Evolutionary conservation across 805 yeast genomes (phyloP).

Genomic region (Jamesozyma hellenica): DNA sequence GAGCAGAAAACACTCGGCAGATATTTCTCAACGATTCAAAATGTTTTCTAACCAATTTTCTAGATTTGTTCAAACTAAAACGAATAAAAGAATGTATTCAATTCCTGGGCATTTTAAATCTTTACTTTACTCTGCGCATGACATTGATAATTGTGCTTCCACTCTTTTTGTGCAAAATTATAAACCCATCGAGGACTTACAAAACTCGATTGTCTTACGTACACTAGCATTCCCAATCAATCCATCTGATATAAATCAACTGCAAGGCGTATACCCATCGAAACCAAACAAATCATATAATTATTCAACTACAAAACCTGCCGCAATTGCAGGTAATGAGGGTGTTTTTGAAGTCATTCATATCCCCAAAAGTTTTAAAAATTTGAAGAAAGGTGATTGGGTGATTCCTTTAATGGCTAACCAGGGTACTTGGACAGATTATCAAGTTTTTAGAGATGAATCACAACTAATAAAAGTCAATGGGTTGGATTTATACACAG

Average conservation of each 20-base stretch:
- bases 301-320: slow-evolving; percentile 51
- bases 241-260: slow-evolving; percentile 82
- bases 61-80: neutral
- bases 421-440: slow-evolving; percentile 85
- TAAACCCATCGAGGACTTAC: slow-evolving; percentile 19
- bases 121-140: slow-evolving; percentile 23
- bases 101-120: slow-evolving; percentile 23
- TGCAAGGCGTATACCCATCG: slow-evolving; percentile 78
- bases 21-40: too few relatives aligned
- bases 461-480: slow-evolving; percentile 46
- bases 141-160: slow-evolving; percentile 22
- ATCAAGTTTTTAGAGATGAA: slow-evolving; percentile 51
- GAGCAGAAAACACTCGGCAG: too few relatives aligned
- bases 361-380: slow-evolving; percentile 36
- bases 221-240: slow-evolving; percentile 77
- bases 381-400: slow-evolving; percentile 61
- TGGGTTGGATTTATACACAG: slow-evolving; percentile 46
- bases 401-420: slow-evolving; percentile 67
- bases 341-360: slow-evolving; percentile 82
- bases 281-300: slow-evolving; percentile 46
- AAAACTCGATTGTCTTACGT: slow-evolving; percentile 40
- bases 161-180: slow-evolving; percentile 22
- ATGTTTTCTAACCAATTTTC: neutral
- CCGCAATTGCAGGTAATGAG: slow-evolving; percentile 89
- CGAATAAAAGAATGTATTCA: slow-evolving; percentile 10